Evolutionary conservation across 2,329 filamentous ascomycete genomes (phyloP).

Genomic region (Arthrobotrys sphaeroides): DNA sequence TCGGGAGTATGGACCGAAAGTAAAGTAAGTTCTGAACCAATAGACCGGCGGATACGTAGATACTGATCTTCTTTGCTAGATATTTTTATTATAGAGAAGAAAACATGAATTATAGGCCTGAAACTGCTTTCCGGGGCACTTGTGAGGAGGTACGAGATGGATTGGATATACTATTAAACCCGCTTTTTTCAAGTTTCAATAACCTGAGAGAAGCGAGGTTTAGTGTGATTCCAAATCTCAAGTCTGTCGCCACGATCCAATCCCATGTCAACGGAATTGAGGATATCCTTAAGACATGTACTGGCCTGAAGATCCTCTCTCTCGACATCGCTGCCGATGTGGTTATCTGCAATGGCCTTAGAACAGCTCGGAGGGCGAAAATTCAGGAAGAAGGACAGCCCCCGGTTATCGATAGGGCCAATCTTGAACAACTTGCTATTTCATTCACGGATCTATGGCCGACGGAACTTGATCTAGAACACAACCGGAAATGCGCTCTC

Average conservation of each 20-base stretch:
- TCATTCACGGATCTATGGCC: background rate
- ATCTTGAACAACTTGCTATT: background rate
- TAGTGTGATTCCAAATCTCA: background rate
- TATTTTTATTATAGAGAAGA: too few relatives aligned
- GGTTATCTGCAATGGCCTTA: background rate
- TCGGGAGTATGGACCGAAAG: background rate
- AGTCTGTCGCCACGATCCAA: background rate
- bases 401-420: background rate
- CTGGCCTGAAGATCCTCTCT: background rate
- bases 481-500: background rate
- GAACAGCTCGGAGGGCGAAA: background rate
- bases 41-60: too few relatives aligned
- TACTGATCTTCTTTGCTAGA: too few relatives aligned
- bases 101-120: too few relatives aligned
- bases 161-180: background rate
- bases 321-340: background rate
- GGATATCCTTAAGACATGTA: background rate
- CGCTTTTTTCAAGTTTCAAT: background rate
- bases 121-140: too few relatives aligned
- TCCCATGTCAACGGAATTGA: background rate
- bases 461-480: background rate
- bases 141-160: background rate
- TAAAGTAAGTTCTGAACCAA: background rate
- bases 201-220: background rate
- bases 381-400: too few relatives aligned